A percentile compares a stretch with the other conserved stretches of the same genome.
Evolutionary conservation across 305 asterid genomes (phyloP).

Genomic region (Stenogyne calaminthoides): DNA sequence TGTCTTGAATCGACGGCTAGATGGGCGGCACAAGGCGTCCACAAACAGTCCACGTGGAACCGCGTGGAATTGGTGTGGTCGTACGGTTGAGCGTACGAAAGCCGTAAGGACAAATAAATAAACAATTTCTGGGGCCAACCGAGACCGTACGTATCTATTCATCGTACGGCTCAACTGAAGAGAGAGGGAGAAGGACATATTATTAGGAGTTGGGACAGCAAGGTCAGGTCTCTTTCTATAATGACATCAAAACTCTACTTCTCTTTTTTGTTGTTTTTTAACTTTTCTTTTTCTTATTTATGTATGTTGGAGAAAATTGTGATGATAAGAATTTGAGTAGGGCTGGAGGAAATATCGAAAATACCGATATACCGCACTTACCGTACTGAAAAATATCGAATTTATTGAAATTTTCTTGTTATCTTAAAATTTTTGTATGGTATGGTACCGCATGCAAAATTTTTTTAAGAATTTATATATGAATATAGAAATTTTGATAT

Average conservation of each 20-base stretch:
- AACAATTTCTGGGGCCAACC: neutral
- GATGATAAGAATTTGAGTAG: no score
- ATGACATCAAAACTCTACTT: neutral
- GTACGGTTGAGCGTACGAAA: slow-evolving; percentile 40
- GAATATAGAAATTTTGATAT: no score
- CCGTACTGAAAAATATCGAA: no score
- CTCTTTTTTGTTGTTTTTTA: no score
- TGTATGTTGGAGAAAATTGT: no score
- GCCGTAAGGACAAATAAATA: slow-evolving; percentile 3
- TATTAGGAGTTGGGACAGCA: neutral
- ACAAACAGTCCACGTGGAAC: slow-evolving; percentile 25
- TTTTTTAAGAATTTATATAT: no score
- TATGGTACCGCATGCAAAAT: no score
- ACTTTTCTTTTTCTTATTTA: neutral
- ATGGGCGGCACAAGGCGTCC: neutral
- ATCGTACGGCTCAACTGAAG: slow-evolving; percentile 28
- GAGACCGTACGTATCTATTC: slow-evolving; percentile 32
- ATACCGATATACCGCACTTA: no score
- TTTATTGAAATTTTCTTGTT: no score
- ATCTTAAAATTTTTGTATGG: no score
- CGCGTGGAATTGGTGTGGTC: slow-evolving; percentile 32
- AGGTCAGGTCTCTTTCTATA: neutral
- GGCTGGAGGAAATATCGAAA: no score
- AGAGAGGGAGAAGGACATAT: slow-evolving; percentile 26
- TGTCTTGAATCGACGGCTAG: neutral